Percentiles rank a stretch among this genome's conserved stretches.
Conservation (phyloP, 2,329 filamentous ascomycete species). For the Periconia sp. region DNA sequence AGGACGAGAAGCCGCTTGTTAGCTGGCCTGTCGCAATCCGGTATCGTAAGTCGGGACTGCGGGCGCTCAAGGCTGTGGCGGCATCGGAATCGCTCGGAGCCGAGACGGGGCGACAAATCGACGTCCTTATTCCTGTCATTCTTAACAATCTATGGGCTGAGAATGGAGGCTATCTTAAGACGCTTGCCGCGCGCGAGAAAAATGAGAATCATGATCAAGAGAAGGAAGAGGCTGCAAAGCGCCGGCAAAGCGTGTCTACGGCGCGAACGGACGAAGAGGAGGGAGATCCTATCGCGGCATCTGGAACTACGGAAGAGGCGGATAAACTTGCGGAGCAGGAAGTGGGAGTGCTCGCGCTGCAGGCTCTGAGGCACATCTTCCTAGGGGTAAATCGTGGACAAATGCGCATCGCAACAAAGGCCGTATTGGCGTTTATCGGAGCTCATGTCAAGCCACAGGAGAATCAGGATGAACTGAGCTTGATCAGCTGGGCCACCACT, state of each 20-base stretch:
- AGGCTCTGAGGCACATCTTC: constrained; percentile 86
- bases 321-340: constrained; percentile 90
- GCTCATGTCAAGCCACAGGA: constrained; percentile 32
- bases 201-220: constrained; percentile 70
- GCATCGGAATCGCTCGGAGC: constrained; percentile 77
- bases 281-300: constrained; percentile 67
- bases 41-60: constrained; percentile 54
- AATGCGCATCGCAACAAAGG: constrained; percentile 73
- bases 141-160: constrained; percentile 83
- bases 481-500: constrained; percentile 74
- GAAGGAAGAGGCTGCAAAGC: constrained; percentile 62
- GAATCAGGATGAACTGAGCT: constrained; percentile 48
- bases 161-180: constrained; percentile 68
- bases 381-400: constrained; percentile 79
- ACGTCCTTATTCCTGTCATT: constrained; percentile 79
- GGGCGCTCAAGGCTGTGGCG: constrained; percentile 77
- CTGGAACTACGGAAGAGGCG: constrained; percentile 80
- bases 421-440: constrained; percentile 73
- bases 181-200: constrained; percentile 65
- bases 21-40: constrained; percentile 76
- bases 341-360: constrained; percentile 78
- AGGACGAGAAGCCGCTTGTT: constrained; percentile 44
- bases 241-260: constrained; percentile 78
- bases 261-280: constrained; percentile 71
- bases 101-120: constrained; percentile 74